phyloP scores from a whole-genome alignment of 1,284 basidiomycete genomes.

The Somion occarium region DNA sequence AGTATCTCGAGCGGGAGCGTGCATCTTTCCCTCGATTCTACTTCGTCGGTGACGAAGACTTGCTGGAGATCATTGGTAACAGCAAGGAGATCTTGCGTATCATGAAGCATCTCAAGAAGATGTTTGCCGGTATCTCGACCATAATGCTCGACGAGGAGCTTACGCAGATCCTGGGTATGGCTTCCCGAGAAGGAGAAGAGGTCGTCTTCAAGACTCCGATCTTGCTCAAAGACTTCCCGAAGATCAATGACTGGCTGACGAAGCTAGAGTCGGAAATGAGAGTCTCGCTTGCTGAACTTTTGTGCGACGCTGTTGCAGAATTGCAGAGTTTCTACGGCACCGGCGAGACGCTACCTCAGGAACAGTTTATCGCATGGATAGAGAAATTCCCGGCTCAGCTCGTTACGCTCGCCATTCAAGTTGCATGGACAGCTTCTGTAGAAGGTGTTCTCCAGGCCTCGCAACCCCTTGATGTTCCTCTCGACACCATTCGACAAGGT shows the following conservation, averaged over 20 bases:
- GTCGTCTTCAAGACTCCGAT: conserved; percentile 84
- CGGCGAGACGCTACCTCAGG: conserved; percentile 46
- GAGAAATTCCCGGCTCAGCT: conserved; percentile 93
- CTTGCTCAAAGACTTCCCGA: conserved; percentile 86
- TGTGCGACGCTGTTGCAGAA: conserved; percentile 78
- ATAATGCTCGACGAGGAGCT: conserved; percentile 87
- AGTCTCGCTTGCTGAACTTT: conserved; percentile 79
- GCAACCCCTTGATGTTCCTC: conserved; percentile 56
- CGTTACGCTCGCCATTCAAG: conserved; percentile 90
- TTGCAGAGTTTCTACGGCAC: conserved; percentile 80
- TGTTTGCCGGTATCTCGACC: conserved; percentile 97
- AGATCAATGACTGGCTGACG: conserved; percentile 98
- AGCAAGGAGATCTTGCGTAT: conserved; percentile 97
- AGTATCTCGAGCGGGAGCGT: conserved; percentile 96
- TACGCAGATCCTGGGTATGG: conserved; percentile 85
- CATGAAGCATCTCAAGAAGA: conserved; percentile 99
- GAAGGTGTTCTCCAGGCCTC: conserved; percentile 66
- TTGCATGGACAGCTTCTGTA: conserved; percentile 89
- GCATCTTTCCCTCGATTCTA: conserved; percentile 99
- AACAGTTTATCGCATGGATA: conserved; percentile 85
- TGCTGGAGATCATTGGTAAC: conserved; percentile 99
- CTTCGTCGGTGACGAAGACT: conserved; percentile 98
- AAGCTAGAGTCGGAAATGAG: conserved; percentile 94
- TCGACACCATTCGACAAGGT: conserved; percentile 77
- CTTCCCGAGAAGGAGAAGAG: conserved; percentile 93